Evolutionary conservation across 345 rosid species (phyloP).

Genomic region (Lepidium didymum): DNA sequence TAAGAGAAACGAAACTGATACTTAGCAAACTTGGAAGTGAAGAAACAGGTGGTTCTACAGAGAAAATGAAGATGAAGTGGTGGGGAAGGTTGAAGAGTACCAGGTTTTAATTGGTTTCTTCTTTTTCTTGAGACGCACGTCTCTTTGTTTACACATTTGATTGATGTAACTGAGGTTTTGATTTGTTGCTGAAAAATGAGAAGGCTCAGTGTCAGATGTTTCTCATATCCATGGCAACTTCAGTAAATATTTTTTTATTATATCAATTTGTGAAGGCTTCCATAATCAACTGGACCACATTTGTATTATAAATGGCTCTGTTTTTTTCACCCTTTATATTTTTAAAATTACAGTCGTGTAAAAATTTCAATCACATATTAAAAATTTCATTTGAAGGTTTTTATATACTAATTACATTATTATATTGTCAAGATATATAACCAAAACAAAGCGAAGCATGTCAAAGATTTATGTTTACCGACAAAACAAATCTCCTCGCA

Average conservation of each 20-base stretch:
- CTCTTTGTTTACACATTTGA: slow-evolving; percentile 6
- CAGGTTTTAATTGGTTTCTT: not conserved
- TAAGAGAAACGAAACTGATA: slow-evolving; percentile 52
- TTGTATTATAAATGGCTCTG: not conserved
- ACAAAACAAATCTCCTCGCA: too few relatives aligned
- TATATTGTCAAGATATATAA: too few relatives aligned
- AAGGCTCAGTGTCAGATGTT: not conserved
- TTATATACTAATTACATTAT: too few relatives aligned
- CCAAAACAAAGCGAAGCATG: too few relatives aligned
- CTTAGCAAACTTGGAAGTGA: slow-evolving; percentile 18
- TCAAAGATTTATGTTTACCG: too few relatives aligned
- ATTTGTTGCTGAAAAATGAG: slow-evolving; percentile 7
- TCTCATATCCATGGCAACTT: not conserved
- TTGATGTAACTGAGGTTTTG: slow-evolving; percentile 5
- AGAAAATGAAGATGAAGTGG: slow-evolving; percentile 23
- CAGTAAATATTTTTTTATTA: slow-evolving; percentile 10
- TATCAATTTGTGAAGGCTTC: not conserved
- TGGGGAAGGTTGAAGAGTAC: slow-evolving; percentile 28
- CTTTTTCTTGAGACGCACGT: slow-evolving; percentile 10
- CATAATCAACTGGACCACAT: not conserved
- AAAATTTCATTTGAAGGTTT: too few relatives aligned
- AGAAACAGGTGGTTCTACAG: slow-evolving; percentile 22
- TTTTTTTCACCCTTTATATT: not conserved
- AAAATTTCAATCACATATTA: not conserved
- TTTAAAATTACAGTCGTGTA: not conserved